Percentiles rank a stretch among this genome's conserved stretches.
Conservation (phyloP, 768 basidiomycete species). For the Phlebiopsis gigantea region DNA sequence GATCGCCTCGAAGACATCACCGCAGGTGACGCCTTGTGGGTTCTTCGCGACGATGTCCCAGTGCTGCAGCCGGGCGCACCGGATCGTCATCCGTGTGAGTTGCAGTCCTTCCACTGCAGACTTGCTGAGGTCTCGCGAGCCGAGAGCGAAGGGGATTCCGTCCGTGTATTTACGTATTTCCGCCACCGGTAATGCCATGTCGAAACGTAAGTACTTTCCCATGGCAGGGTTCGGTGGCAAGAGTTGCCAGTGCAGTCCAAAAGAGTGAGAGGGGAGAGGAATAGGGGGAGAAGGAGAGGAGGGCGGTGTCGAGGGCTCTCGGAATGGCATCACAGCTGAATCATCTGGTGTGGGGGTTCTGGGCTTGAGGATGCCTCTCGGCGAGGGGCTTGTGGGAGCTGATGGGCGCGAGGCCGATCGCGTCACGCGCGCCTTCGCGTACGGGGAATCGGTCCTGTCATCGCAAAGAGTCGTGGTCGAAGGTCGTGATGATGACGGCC, state of each 20-base stretch:
- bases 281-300: not conserved
- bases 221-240: not conserved
- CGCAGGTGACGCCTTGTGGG: conserved; percentile 1
- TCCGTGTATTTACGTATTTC: not conserved
- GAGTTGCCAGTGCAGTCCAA: conserved; percentile 7
- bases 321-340: not conserved
- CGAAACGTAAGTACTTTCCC: not conserved
- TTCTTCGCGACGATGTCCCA: conserved; percentile 9
- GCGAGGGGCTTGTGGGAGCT: not conserved
- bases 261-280: not conserved
- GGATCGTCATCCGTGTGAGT: not conserved
- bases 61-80: conserved; percentile 5
- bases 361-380: conserved; percentile 2
- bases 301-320: not conserved
- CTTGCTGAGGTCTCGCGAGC: conserved; percentile 1
- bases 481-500: not conserved
- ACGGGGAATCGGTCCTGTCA: not conserved
- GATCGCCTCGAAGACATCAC: conserved; percentile 7
- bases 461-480: not conserved
- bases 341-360: not conserved
- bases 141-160: not conserved
- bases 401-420: not conserved
- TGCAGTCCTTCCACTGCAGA: not conserved
- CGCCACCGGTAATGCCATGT: not conserved
- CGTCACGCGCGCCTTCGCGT: not conserved